Evolutionary conservation across 169 alveolate genomes (phyloP), one percentile per base, ranked within the genome.

Genomic region (Plasmodium gonderi): DNA sequence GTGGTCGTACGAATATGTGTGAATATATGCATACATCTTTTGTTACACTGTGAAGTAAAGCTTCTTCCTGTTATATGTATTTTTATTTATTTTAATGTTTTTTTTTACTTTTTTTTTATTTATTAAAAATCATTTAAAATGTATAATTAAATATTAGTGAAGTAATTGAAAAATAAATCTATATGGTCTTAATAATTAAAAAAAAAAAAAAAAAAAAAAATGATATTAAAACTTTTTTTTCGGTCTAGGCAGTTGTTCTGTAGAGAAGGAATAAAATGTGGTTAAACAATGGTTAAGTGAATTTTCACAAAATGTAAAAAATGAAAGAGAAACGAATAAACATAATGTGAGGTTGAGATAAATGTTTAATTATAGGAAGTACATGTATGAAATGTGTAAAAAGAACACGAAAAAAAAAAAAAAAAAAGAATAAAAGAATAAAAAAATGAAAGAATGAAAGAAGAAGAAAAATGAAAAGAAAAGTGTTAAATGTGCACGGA

Each of bases 111-210:
- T 79, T 23, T 77, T 49, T 8, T 33, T 76, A 7, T 54, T 54
- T 54, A 54, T 77, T 77, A 77, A 77, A 77, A 20, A 77, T 77
- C 29, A 64, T 17, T 60, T 17, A 80, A 80, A 20, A 80, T 80
- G 45, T 68, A 80, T 60, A 80, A 80, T 80, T 60, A 60, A 42
- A 80, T 60, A 80, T 65, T 80, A 80, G 38, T 23, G 38, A 17
- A n/a, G n/a, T n/a, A n/a, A 54, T 54, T 54, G 69, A 54, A 54
- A 44, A 38, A 54, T 60, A 80, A 80, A 80, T 64, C 91, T 45
- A 60, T 64, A 80, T 60, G 79, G 68, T 80, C 78, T 80, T 80
- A 64, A 75, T 78, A 42, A 42, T 75, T 44, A 78, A 49, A 45
- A 42, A 42, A 42, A 9, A 17, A n/a, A 14, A 17, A 51, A 51